phyloP scores from a whole-genome alignment of 257 asterid species.

The Solanum verrucosum region DNA sequence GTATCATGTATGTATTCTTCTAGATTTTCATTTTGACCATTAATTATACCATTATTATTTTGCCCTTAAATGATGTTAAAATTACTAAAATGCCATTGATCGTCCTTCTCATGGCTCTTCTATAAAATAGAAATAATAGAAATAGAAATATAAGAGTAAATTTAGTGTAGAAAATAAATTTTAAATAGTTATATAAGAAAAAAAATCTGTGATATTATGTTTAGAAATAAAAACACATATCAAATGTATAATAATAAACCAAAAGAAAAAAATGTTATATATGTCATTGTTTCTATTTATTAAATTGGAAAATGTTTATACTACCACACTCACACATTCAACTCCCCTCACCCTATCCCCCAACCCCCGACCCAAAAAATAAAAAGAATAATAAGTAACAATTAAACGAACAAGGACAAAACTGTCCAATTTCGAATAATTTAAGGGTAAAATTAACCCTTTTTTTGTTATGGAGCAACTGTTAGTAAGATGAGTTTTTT shows the following conservation, averaged over 20 bases:
- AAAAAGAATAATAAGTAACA: no score
- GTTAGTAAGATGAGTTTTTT: background rate
- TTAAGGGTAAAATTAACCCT: background rate
- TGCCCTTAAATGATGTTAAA: no score
- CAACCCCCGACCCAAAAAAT: background rate
- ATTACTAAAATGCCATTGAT: no score
- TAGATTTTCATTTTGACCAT: no score
- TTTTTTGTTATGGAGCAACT: background rate
- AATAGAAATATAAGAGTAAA: no score
- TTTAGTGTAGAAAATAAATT: no score
- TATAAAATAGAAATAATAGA: no score
- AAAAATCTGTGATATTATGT: no score
- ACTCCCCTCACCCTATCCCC: background rate
- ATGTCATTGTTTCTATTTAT: background rate
- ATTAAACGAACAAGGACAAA: background rate
- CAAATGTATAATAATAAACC: background rate
- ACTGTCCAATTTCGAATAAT: background rate
- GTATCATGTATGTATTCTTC: no score
- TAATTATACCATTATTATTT: no score
- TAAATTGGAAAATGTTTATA: background rate
- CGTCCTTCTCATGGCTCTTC: no score
- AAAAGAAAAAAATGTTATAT: background rate
- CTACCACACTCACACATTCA: background rate
- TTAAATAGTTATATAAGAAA: background rate
- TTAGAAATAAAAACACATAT: background rate